phyloP scores from a whole-genome alignment of 2,329 filamentous ascomycete species.

The Dactylellina sp. region DNA sequence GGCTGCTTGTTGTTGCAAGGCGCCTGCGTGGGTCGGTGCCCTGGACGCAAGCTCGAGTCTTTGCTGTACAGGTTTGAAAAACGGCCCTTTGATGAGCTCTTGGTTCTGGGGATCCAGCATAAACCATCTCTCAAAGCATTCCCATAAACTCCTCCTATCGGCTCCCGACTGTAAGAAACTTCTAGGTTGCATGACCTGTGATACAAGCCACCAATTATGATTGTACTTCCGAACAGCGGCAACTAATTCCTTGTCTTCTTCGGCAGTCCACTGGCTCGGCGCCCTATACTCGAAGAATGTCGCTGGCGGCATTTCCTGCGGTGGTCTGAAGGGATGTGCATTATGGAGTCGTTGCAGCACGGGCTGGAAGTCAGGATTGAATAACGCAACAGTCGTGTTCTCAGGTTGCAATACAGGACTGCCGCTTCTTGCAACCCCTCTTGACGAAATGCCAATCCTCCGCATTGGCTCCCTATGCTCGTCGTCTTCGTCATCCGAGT shows the following conservation, averaged over 20 bases:
- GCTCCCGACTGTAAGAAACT: conserved; percentile 85
- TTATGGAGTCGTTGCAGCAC: conserved; percentile 91
- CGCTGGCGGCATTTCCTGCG: conserved; percentile 92
- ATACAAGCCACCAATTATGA: conserved; percentile 97
- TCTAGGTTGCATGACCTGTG: conserved; percentile 78
- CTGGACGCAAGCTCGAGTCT: conserved; percentile 71
- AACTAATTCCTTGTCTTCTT: conserved; percentile 90
- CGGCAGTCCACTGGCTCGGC: conserved; percentile 89
- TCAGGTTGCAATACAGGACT: conserved; percentile 71
- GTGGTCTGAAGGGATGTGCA: conserved; percentile 91
- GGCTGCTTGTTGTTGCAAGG: conserved; percentile 69
- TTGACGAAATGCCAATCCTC: conserved; percentile 48
- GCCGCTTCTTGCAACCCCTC: conserved; percentile 49
- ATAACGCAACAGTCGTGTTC: conserved; percentile 83
- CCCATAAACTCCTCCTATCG: conserved; percentile 93
- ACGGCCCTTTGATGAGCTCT: conserved; percentile 94
- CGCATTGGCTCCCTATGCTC: conserved; percentile 60
- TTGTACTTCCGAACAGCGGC: conserved; percentile 88
- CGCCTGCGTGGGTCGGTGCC: conserved; percentile 69
- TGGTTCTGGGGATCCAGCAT: conserved; percentile 87
- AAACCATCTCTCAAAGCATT: conserved; percentile 98
- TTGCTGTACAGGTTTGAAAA: conserved; percentile 82
- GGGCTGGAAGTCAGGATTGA: conserved; percentile 87
- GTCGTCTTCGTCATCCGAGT: conserved; percentile 74
- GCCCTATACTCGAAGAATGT: conserved; percentile 88